Evolutionary conservation across 1,284 basidiomycete species (phyloP), one percentile per base, ranked within the genome.

Genomic region (Cryptococcus sp.): DNA sequence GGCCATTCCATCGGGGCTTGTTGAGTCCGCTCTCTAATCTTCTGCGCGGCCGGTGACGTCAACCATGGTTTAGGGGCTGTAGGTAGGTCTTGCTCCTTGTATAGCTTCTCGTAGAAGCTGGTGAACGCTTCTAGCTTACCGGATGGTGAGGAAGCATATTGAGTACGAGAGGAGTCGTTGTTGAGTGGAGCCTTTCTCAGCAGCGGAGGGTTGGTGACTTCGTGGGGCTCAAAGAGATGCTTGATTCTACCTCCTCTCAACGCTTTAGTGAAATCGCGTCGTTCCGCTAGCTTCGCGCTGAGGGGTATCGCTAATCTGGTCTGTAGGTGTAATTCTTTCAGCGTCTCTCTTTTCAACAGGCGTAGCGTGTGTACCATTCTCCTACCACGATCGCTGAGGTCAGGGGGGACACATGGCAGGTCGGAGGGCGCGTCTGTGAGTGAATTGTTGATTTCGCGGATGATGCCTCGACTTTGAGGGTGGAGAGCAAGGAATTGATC

Each of bases 41-140:
- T 19, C 15, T 23, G 25, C 11, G 50, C 22, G 27, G n/a, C 30
- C 35, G 6, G 7, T 7, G 13, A 27, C 8, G 38, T 16, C 50
- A 52, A 40, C 50, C 50, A 52, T 40, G 50, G 50, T 42, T 52
- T 52, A 11, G 39, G 39, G 11, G 11, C 11, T 41, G 11, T n/a
- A n/a, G 39, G 39, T 11, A n/a, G 39, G 39, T 11, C 11, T 41
- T 11, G 11, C 39, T 41, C 11, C 11, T n/a, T 41, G n/a, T 11
- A 11, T 11, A 41, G 39, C n/a, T 11, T n/a, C n/a, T 41, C n/a
- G n/a, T 11, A 41, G n/a, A 11, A n/a, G n/a, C n/a, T n/a, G 11
- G 39, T 41, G 39, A 41, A 41, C 11, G 39, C 39, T 41, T 41
- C 11, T 11, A 41, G 39, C 11, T n/a, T 11, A n/a, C 11, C 11